These are phyloP conservation scores for Microbotryomycetes sp. DNA, from an alignment of 1,284 basidiomycete genomes.

Conservation along the genomic window DNA sequence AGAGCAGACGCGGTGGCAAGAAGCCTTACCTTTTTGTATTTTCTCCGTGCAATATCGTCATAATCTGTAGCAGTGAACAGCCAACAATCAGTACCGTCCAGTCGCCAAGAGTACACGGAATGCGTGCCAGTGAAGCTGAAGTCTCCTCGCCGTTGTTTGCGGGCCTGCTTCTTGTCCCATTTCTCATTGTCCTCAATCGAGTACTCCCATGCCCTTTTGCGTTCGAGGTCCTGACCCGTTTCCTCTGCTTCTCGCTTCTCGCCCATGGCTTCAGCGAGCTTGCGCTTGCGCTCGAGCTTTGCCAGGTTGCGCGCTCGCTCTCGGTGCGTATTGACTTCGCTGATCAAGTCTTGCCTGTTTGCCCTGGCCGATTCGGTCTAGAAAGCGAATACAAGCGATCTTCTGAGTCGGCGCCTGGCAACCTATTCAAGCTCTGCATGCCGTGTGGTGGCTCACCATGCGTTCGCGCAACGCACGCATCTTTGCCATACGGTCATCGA, in stretches of 20 bases:
- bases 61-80: slow-evolving; percentile 55
- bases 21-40: slow-evolving; percentile 59
- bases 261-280: slow-evolving; percentile 78
- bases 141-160: slow-evolving; percentile 67
- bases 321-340: slow-evolving; percentile 69
- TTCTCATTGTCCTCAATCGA: slow-evolving; percentile 88
- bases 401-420: slow-evolving; percentile 3
- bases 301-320: slow-evolving; percentile 66
- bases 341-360: slow-evolving; percentile 73
- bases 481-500: slow-evolving; percentile 69
- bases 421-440: too few species aligned
- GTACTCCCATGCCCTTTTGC: slow-evolving; percentile 87
- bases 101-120: slow-evolving; percentile 26
- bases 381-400: slow-evolving; percentile 1
- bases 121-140: slow-evolving; percentile 64
- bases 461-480: slow-evolving; percentile 64
- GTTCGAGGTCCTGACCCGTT: slow-evolving; percentile 60
- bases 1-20: neutral
- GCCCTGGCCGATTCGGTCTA: slow-evolving; percentile 70
- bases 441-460: slow-evolving; percentile 72
- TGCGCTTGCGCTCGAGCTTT: slow-evolving; percentile 74
- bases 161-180: slow-evolving; percentile 80
- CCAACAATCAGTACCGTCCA: slow-evolving; percentile 28
- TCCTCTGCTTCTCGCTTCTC: slow-evolving; percentile 82
- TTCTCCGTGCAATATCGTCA: slow-evolving; percentile 73